Base-by-base conservation (phyloP, 805 yeast species). In the Candida boidinii region DNA sequence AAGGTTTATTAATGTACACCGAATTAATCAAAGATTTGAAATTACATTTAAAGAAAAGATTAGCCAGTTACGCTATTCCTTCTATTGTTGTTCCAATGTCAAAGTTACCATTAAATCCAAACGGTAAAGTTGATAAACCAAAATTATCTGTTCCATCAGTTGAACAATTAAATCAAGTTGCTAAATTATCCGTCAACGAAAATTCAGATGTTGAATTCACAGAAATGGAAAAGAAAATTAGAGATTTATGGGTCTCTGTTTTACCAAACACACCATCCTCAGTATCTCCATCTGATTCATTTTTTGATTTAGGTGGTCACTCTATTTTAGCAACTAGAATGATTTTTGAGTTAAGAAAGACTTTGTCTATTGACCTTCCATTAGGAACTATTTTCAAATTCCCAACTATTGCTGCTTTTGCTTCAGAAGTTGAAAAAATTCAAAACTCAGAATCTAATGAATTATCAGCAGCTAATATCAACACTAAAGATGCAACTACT, bases 291-390 rank as follows among this genome's bases (percentile, higher is more conserved):
- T 71, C 72, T 3, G 98, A 92, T 55, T 83, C 94, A 2, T 92
- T 92, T 73, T 92, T 92, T 51, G 99, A 92, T 53, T 64, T 94
- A 33, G 99, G 99, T 38, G 99, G 99, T 2, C 99, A 92, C 58
- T 90, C 97, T 1, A 90, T 92, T 48, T 66, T 92, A 41, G 97
- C 97, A 7, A 94, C 99, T 0, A 75, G 94, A 54, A 87, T 92
- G 96, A 90, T 92, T 39, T 92, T 92, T 49, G 88, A 83, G 44
- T 71, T 92, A 45, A 74, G 96, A 54, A 80, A 82, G 62, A 71
- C 70, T 44, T 65, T 88, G 38, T 70, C 74, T 26, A 71, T 88
- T 26, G 95, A 87, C 39, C 64, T 92, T 33, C 96, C 98, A 17
- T 65, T 92, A 39, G 95, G 95, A 4, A 76, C 82, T 6, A 80